A percentile compares a stretch with the other conserved stretches of the same genome.
Evolutionary conservation across 306 rosid species (phyloP).

Genomic region (Cicer yamashitae): DNA sequence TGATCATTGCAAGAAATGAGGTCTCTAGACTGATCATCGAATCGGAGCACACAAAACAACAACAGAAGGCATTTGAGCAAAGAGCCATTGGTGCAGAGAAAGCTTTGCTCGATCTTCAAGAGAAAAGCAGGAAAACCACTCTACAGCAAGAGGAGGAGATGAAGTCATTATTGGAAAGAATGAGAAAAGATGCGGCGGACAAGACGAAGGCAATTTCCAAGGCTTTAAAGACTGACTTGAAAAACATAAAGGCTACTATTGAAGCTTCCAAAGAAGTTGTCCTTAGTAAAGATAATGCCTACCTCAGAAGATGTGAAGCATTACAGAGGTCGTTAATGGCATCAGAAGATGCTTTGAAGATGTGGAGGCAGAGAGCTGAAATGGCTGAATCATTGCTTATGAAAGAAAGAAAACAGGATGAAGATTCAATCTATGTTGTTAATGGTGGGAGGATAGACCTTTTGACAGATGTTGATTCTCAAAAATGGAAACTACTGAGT

Average conservation of each 20-base stretch:
- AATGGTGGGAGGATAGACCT: constrained; percentile 84
- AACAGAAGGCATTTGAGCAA: constrained; percentile 54
- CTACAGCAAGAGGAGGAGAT: constrained; percentile 68
- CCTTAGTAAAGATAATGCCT: constrained; percentile 62
- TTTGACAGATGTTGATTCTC: constrained; percentile 66
- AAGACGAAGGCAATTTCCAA: constrained; percentile 60
- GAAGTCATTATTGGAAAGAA: constrained; percentile 65
- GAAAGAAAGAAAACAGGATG: constrained; percentile 57
- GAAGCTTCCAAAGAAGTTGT: constrained; percentile 70
- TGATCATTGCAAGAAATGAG: constrained; percentile 57
- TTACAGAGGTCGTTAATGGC: constrained; percentile 67
- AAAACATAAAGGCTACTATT: constrained; percentile 66
- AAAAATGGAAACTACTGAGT: constrained; percentile 78
- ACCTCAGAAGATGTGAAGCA: constrained; percentile 75
- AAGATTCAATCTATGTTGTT: constrained; percentile 58
- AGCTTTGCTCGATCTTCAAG: constrained; percentile 62
- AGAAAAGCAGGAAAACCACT: constrained; percentile 52
- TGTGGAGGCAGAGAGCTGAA: constrained; percentile 76
- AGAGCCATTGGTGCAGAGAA: constrained; percentile 68
- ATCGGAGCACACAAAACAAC: constrained; percentile 55
- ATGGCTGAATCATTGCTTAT: constrained; percentile 65
- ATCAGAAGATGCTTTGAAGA: constrained; percentile 64
- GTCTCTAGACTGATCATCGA: constrained; percentile 63
- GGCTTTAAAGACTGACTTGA: constrained; percentile 69
- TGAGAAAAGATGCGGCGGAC: constrained; percentile 66